Evolutionary conservation across 768 basidiomycete species (phyloP).

Genomic region (Lepiota brunneoincarnata): DNA sequence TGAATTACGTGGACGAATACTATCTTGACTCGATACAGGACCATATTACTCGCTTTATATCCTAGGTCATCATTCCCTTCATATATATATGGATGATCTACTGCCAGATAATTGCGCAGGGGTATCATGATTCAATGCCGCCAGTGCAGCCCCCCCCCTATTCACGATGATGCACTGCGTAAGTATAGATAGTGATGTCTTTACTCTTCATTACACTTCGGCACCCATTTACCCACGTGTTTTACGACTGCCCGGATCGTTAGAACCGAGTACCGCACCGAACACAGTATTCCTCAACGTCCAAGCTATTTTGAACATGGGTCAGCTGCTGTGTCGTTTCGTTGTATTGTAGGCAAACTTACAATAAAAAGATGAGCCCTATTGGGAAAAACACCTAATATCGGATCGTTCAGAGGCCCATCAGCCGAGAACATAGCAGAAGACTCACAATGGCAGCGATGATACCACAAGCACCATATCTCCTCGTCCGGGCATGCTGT

Average conservation of each 20-base stretch:
- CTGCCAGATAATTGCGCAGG: no score
- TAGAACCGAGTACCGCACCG: slow-evolving; percentile 6
- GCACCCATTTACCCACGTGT: background rate
- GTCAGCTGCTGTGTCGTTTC: background rate
- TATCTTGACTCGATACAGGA: background rate
- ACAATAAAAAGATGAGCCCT: slow-evolving; percentile 9
- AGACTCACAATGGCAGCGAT: slow-evolving; percentile 24
- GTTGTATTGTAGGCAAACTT: background rate
- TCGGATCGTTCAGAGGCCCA: background rate
- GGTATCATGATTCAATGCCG: no score
- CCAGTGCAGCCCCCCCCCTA: no score
- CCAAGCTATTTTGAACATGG: background rate
- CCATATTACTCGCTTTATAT: background rate
- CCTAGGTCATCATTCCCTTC: no score
- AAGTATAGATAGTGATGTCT: no score
- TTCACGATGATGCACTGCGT: background rate
- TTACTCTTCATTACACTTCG: background rate
- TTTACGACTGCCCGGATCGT: background rate
- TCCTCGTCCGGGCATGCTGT: slow-evolving; percentile 20
- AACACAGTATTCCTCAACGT: slow-evolving; percentile 6
- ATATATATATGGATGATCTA: no score
- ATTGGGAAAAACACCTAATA: slow-evolving; percentile 8
- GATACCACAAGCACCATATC: slow-evolving; percentile 22
- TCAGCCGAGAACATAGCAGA: background rate
- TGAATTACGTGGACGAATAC: background rate